Base-by-base conservation (phyloP, 768 basidiomycete species). In the Macrolepiota dolichaula region DNA sequence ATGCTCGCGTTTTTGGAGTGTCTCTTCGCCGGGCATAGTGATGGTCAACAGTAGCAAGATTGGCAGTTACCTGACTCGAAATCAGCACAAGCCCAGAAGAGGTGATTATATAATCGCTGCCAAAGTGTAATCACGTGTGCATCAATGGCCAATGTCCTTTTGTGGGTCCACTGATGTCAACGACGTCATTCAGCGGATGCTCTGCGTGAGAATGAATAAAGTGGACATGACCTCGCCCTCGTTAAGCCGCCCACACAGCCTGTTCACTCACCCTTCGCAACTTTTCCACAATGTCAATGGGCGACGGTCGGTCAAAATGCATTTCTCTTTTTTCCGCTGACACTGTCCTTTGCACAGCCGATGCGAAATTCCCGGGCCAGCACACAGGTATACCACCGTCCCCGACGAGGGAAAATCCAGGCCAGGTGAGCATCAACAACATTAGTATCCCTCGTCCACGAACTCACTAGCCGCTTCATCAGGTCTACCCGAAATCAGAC, bases 1-100 rank as follows among this genome's bases (percentile, higher is more conserved):
- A 0, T 88, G 89, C 10, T 87, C 88, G 61, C 70, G 77, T 74
- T 89, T 88, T 70, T 83, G 81, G 13, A 77, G 76, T 70, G 82
- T 84, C 72, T 90, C 88, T 76, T 91, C 87, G 63, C 79, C 83
- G 27, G 88, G 75, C 89, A 92, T 92, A 51, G 62, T 70, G 37
- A 56, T 55, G 52, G 32, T 55, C 51, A 56, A 37, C 25, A 51
- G 42, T 51, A 63, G 58, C 36, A 54, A 40, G 15, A 15, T 62
- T 59, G 52, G 37, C 50, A 12, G 35, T 36, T 53, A 19, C 38
- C n/a, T 53, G 47, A 53, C 51, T 64, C 57, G 37, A 61, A 61
- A 59, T 60, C 53, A 54, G 44, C 22, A 22, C 29, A n/a, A 47
- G 29, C 46, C 50, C 24, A 35, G 29, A 60, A 55, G 54, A 56